A percentile compares a stretch with the other conserved stretches of the same genome.
These are phyloP conservation scores for Venturia nashicola DNA, from an alignment of 2,329 filamentous ascomycete species.

Conservation along the genomic window DNA sequence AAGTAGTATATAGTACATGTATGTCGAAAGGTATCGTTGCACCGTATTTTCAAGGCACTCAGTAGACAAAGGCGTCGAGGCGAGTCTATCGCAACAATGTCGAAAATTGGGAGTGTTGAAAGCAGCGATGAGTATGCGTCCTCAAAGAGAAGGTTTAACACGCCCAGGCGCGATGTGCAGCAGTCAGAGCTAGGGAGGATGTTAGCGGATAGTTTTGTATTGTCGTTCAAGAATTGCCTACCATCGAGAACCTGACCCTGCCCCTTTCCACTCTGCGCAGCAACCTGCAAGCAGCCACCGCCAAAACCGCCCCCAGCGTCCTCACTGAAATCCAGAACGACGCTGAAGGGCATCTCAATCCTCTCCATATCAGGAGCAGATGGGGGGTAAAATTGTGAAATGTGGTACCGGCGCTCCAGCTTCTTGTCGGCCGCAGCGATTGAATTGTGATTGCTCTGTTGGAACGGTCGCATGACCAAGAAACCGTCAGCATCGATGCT, in stretches of 20 bases:
- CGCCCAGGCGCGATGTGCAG: background rate
- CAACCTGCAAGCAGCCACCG: constrained; percentile 51
- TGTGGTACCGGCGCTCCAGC: constrained; percentile 68
- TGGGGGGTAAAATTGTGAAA: constrained; percentile 70
- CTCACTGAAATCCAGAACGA: constrained; percentile 50
- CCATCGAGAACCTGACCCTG: constrained; percentile 39
- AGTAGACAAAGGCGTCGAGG: background rate
- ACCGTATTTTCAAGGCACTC: background rate
- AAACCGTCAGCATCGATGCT: constrained; percentile 75
- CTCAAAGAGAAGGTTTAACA: background rate
- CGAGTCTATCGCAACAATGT: background rate
- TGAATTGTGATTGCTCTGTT: background rate
- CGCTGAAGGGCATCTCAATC: constrained; percentile 85
- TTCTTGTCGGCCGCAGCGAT: background rate
- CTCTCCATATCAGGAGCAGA: constrained; percentile 80
- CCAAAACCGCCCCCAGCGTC: background rate
- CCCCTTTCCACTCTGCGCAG: constrained; percentile 44
- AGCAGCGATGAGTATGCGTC: background rate
- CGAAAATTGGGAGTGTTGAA: background rate
- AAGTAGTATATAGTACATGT: background rate
- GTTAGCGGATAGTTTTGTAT: background rate
- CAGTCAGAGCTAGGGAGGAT: background rate
- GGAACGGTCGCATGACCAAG: constrained; percentile 47
- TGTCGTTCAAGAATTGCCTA: constrained; percentile 13
- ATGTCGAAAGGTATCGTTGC: background rate